Evolutionary conservation across 2,329 filamentous ascomycete genomes (phyloP), one percentile per base, ranked within the genome.

Genomic region (Neoascochyta sp.): DNA sequence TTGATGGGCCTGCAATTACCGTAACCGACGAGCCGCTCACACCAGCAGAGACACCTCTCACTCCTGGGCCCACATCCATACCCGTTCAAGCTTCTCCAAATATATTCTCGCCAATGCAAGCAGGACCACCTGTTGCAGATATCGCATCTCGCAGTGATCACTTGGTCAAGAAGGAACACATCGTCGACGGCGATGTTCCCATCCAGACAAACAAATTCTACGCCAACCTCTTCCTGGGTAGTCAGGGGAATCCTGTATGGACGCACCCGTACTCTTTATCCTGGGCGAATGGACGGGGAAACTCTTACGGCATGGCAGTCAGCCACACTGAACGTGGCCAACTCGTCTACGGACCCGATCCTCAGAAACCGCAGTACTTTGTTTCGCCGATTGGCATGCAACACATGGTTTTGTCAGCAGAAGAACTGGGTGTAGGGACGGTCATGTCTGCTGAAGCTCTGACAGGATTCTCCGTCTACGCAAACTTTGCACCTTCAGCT

Each of bases 321-420:
- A 82, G 83, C 8, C 89, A 95, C 52, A 73, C 82, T 4, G 83
- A 90, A 31, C 67, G 76, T 2, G 66, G 68, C 24, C 79, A 90
- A 57, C 69, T 83, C 31, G 81, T 83, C 1, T 63, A 50, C 32
- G 59, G 44, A 9, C 41, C 50, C 12, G 21, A 39, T 22, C 16
- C 23, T 2, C 18, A 45, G 11, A 44, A 72, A 4, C 70, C 72
- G 37, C 65, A 74, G 16, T 95, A 83, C 59, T 96, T 85, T 52
- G 75, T 86, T 52, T 90, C 86, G 47, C 90, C 92, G 0, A 68
- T 92, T 29, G 86, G 86, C 0, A 83, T 95, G 11, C 82, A 93
- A 51, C 86, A 86, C 3, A 62, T 96, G 20, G 76, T 87, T 21
- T 66, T 96, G 9, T 93, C 88, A 1, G 89, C 89, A 4, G 67